Evolutionary conservation across 306 rosid species (phyloP).

Genomic region (Quercus dentata): DNA sequence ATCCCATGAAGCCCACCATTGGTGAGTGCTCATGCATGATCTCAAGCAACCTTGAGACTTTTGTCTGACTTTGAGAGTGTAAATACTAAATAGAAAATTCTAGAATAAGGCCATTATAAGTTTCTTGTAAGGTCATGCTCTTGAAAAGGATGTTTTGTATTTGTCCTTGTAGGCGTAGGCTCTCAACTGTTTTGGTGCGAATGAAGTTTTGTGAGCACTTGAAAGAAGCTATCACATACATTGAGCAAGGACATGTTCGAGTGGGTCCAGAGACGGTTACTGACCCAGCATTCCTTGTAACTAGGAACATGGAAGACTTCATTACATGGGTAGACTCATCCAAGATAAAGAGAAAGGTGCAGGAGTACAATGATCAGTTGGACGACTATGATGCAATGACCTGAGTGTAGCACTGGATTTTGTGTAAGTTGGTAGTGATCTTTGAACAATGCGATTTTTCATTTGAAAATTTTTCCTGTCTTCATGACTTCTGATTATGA

Average conservation of each 20-base stretch:
- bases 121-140: neutral
- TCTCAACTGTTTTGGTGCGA: constrained; percentile 69
- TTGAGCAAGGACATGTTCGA: constrained; percentile 87
- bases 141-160: neutral
- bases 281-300: constrained; percentile 84
- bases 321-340: constrained; percentile 91
- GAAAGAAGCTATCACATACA: constrained; percentile 85
- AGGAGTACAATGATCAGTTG: constrained; percentile 77
- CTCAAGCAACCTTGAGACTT: no score
- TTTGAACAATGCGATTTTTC: neutral
- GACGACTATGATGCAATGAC: constrained; percentile 86
- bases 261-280: constrained; percentile 85
- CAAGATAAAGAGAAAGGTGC: constrained; percentile 80
- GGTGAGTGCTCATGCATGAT: no score
- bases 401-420: constrained; percentile 16
- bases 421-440: neutral
- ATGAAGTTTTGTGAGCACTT: constrained; percentile 75
- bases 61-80: no score
- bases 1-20: no score
- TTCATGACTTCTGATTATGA: neutral
- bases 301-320: constrained; percentile 92
- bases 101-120: neutral
- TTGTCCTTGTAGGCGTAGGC: constrained; percentile 61
- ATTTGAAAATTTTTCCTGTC: neutral
- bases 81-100: no score